Evolutionary conservation across 208 protist genomes (phyloP), one percentile per base, ranked within the genome.

Genomic region (Leishmania gerbilli): DNA sequence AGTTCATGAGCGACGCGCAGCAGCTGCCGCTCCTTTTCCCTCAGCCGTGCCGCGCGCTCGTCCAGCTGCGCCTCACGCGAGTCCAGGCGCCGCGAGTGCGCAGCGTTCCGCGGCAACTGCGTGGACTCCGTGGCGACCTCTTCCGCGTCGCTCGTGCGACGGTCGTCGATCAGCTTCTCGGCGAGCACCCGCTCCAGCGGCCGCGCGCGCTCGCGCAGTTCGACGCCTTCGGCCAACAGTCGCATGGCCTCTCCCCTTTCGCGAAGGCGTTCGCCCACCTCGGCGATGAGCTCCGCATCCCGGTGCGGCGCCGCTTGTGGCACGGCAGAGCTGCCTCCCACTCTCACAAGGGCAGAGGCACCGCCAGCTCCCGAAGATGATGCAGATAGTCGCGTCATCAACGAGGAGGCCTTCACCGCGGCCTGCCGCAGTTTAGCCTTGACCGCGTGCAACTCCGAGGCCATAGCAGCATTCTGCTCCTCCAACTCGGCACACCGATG

Each of bases 21-120:
- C 40, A 92, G 80, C 72, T 90, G 84, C 60, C 60, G 37, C 74
- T 92, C 88, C 56, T 92, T 92, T 19, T 47, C 34, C 47, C 84
- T 84, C 40, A 92, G 71, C 78, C 84, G 86, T 21, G 65, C 56
- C 0, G 78, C 79, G 8, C 84, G 76, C n/a, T 77, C 77, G 6
- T 87, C 37, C 65, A 89, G 76, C 67, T 55, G 42, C 34, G 74
- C 83, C 74, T 88, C 88, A 13, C 82, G 79, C 5, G 40, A 8
- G 21, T 69, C 74, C 1, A 89, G 76, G 40, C 58, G 68, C 2
- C 72, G 67, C 8, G 51, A 8, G 40, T 47, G 13, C 53, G 27
- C 34, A 47, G 55, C 2, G 2, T 6, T 13, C 45, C 17, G 1
- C 21, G 11, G 31, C 31, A 49, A 8, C 34, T 2, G 21, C 21